Conservation (phyloP, 306 rosid species). For the Pyrus betulifolia region DNA sequence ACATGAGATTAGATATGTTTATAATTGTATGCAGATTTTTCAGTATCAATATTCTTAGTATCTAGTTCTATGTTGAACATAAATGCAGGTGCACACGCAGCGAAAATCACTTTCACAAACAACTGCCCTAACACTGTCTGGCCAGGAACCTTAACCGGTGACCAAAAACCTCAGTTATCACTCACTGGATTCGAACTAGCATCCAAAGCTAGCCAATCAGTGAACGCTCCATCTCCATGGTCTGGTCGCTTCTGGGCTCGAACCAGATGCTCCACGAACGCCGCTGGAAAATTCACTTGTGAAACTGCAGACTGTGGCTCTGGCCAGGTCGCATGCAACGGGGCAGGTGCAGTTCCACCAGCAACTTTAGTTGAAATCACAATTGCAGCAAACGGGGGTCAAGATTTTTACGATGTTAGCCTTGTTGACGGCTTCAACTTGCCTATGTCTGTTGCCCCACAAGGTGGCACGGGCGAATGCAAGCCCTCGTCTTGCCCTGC, state of each 20-base stretch:
- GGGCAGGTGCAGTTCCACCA: conserved; percentile 35
- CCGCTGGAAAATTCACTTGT: conserved; percentile 47
- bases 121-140: conserved; percentile 12
- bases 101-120: conserved; percentile 9
- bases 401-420: conserved; percentile 64
- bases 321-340: conserved; percentile 40
- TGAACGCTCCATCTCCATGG: conserved; percentile 38
- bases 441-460: conserved; percentile 38
- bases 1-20: too few relatives aligned
- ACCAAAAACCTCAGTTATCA: not conserved
- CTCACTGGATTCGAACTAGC: conserved; percentile 15
- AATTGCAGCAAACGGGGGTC: conserved; percentile 35
- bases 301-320: conserved; percentile 59
- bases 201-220: not conserved
- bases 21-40: too few relatives aligned
- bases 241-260: conserved; percentile 66
- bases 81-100: not conserved
- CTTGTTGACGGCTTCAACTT: conserved; percentile 73
- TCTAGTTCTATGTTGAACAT: not conserved
- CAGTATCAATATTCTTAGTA: not conserved
- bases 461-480: conserved; percentile 42
- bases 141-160: conserved; percentile 17
- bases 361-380: conserved; percentile 58
- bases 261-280: conserved; percentile 41
- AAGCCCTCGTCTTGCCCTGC: conserved; percentile 37